phyloP scores from a whole-genome alignment of 2,329 filamentous ascomycete species.

The Hypoxylon sp. region DNA sequence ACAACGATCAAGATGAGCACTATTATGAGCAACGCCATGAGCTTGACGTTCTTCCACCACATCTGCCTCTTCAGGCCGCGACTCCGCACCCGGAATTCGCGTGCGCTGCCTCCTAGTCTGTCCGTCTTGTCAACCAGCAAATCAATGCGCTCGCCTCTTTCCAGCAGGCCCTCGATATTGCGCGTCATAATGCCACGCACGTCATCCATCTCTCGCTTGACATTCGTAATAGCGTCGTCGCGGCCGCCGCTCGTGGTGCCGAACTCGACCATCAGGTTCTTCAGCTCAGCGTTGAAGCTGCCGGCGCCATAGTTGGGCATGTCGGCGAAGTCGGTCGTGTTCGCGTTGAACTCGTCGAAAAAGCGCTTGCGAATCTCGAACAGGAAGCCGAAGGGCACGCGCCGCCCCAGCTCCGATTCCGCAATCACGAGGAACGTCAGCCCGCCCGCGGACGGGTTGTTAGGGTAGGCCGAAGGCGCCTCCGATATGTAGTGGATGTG shows the following conservation, averaged over 20 bases:
- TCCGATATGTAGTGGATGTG: slow-evolving; percentile 97
- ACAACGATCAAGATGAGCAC: slow-evolving; percentile 74
- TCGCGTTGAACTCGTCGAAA: slow-evolving; percentile 76
- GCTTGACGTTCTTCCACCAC: slow-evolving; percentile 99
- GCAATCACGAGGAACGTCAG: slow-evolving; percentile 94
- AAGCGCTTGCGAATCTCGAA: slow-evolving; percentile 93
- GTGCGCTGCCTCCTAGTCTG: slow-evolving; percentile 85
- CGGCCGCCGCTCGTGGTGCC: slow-evolving; percentile 82
- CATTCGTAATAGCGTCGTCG: slow-evolving; percentile 86
- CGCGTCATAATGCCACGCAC: slow-evolving; percentile 94
- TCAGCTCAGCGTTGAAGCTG: slow-evolving; percentile 85
- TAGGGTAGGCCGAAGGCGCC: slow-evolving; percentile 76
- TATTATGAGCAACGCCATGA: slow-evolving; percentile 84
- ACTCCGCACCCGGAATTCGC: slow-evolving; percentile 91
- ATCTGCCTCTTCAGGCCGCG: slow-evolving; percentile 89
- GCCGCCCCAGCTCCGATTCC: slow-evolving; percentile 83
- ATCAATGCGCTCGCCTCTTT: slow-evolving; percentile 93
- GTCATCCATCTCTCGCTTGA: slow-evolving; percentile 91
- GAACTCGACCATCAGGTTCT: slow-evolving; percentile 84
- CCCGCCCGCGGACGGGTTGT: slow-evolving; percentile 76
- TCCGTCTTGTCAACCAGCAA: slow-evolving; percentile 97
- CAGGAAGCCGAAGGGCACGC: slow-evolving; percentile 93
- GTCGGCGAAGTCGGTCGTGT: slow-evolving; percentile 78
- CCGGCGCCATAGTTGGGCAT: slow-evolving; percentile 92
- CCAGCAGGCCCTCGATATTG: slow-evolving; percentile 91